Base-by-base conservation (phyloP, 2,329 filamentous ascomycete species). In the Arthrobotrys sphaeroides region DNA sequence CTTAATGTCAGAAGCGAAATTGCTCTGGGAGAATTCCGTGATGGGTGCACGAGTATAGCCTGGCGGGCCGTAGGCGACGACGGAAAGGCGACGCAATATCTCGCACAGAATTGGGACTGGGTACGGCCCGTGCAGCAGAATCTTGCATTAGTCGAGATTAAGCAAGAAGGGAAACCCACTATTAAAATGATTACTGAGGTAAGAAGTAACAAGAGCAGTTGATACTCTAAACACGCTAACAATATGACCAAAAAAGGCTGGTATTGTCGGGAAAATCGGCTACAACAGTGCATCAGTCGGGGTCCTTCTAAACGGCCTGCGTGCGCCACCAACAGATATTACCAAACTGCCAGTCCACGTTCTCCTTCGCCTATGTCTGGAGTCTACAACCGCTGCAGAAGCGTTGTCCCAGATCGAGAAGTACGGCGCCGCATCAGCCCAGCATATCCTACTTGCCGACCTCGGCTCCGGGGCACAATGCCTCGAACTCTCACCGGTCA, bases 241-340 rank as follows among this genome's bases (percentile, higher is more conserved):
- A n/a, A 47, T 28, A 5, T 3, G 43, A 65, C 31, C 26, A 12
- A 10, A 1, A 26, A 38, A 73, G 59, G 84, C 85, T 0, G 88
- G 88, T 12, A 84, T 89, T 20, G 85, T 90, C 33, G 88, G 88
- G 12, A 91, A 91, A 80, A 90, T 90, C 20, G 89, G 89, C 0
- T 83, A 90, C 77, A 91, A 91, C 78, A 83, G 82, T 13, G 79
- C 80, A 0, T 87, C 88, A 0, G 87, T 90, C 0, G 88, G 88
- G 0, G 85, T 86, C 0, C 86, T 86, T 45, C 82, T 90, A 6
- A 90, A 90, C 74, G 89, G 88, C 0, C 88, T 90, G 73, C 84
- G 85, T 40, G 87, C 87, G 2, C 83, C 84, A 1, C 87, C 88
- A 0, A 84, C 89, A 53, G 84, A 88, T 78, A 78, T 81, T 1